Evolutionary conservation across 78 protist species (phyloP).

Genomic region (Anaeramoeba ignava): DNA sequence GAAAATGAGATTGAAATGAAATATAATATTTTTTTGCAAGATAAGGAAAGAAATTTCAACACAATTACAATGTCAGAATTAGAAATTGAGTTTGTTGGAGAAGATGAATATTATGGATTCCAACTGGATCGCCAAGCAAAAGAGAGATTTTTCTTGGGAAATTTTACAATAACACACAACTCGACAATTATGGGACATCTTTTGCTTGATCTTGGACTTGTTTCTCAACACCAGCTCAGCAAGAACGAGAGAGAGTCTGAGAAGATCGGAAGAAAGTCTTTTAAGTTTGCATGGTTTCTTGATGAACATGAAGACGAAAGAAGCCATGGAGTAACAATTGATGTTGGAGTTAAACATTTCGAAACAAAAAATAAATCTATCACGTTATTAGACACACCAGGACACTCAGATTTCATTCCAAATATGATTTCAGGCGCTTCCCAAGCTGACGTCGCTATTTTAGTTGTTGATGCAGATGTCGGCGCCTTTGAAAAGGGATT

Average conservation of each 20-base stretch:
- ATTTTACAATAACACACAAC: too few relatives aligned
- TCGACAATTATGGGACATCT: not conserved
- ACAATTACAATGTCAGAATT: too few relatives aligned
- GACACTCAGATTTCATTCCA: constrained; percentile 91
- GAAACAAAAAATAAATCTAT: constrained; percentile 24
- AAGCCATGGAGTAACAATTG: not conserved
- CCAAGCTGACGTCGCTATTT: not conserved
- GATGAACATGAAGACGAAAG: not conserved
- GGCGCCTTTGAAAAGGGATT: not conserved
- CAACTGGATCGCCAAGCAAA: too few relatives aligned
- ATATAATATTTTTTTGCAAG: too few relatives aligned
- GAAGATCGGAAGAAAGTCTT: not conserved
- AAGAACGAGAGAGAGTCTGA: not conserved
- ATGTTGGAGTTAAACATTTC: not conserved
- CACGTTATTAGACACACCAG: constrained; percentile 95
- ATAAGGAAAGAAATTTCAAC: too few relatives aligned
- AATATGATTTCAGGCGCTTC: constrained; percentile 84
- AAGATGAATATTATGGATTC: too few relatives aligned
- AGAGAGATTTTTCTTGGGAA: too few relatives aligned
- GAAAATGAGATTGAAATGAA: too few relatives aligned
- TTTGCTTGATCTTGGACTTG: not conserved
- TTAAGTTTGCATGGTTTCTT: not conserved
- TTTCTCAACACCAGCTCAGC: not conserved
- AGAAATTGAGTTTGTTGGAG: too few relatives aligned
- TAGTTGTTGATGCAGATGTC: not conserved